Base-by-base conservation (phyloP, 345 rosid genomes). In the Murraya paniculata region DNA sequence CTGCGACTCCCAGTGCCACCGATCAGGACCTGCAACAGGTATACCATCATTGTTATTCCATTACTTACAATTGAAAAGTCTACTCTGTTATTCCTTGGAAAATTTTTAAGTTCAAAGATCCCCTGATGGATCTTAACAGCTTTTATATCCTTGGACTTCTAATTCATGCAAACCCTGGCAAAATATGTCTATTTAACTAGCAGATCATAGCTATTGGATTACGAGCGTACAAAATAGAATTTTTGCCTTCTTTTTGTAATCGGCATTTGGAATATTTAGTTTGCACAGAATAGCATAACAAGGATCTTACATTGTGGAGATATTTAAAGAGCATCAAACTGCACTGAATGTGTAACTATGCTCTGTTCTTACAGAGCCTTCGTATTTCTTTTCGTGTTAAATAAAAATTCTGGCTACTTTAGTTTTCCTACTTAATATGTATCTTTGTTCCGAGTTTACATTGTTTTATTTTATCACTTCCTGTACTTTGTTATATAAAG, bases 1-100 rank as follows among this genome's bases (percentile, higher is more conserved):
- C 98, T 73, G 87, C 81, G 71, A 90, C 89, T 79, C 93, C 97
- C 58, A 90, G 88, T 82, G 85, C 92, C 77, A 86, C 97, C 30
- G 98, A 95, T 78, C 98, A 95, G 87, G 99, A 95, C 78, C 90
- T 91, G 81, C 99, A 95, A 81, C 98, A 95, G 98, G 99, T 93
- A 84, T 55, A 30, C 38, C 73, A 80, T 39, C 71, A 28, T 76
- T 7, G 31, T 75, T 73, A 16, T 30, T 64, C 24, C 33, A n/a
- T 22, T 19, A 31, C 39, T 5, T 64, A 19, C 33, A 64, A 64
- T 64, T 64, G 39, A 64, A 31, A 31, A 64, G 2, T 62, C 33
- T 38, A 16, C 0, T 64, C 68, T 19, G 21, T 64, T 64, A 31
- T 64, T 30, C 67, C 38, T 62, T 62, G 38, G 36, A 64, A 31